Evolutionary conservation across 2,329 filamentous ascomycete genomes (phyloP), one percentile per base, ranked within the genome.

Genomic region (Emericellopsis cladophorae): DNA sequence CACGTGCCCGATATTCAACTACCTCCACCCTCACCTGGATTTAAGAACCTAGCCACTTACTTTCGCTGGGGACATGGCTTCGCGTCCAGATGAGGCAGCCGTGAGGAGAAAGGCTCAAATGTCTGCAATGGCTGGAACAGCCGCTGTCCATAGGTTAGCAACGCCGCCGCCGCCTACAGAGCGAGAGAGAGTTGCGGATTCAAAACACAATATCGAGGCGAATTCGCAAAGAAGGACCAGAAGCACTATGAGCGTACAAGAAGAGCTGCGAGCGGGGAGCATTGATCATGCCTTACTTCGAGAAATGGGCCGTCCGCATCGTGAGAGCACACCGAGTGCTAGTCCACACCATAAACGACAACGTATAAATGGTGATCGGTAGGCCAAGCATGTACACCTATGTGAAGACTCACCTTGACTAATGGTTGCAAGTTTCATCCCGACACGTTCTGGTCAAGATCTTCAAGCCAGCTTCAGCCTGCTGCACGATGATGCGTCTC

Each of bases 391-490:
- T 29, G 55, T 40, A 21, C 31, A 40, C n/a, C 7, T 15, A 7
- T 29, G 7, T 15, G 12, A 29, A n/a, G 16, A n/a, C 56, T 32
- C 29, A 15, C 12, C 40, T 36, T 31, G 32, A 2, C 10, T 16
- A 22, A 33, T 41, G 58, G 48, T 37, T 35, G 36, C 31, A 39
- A 94, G 92, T 53, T 98, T 98, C 58, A 96, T 98, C 50, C 92
- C 92, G 23, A 93, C 92, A 51, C 78, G 92, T 34, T 82, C 89
- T 48, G 92, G 90, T 6, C 88, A 95, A 60, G 92, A 98, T 60
- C 68, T 96, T 21, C 84, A 90, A 57, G 88, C 90, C 40, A 93
- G 88, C 60, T 96, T 92, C 62, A 95, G 81, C 56, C 67, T 96
- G 42, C 70, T 96, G 23, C 85, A 94, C 54, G 90, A 95, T 46